Evolutionary conservation across 2,329 filamentous ascomycete species (phyloP), one percentile per base, ranked within the genome.

Genomic region (Ophiostoma perfectum): DNA sequence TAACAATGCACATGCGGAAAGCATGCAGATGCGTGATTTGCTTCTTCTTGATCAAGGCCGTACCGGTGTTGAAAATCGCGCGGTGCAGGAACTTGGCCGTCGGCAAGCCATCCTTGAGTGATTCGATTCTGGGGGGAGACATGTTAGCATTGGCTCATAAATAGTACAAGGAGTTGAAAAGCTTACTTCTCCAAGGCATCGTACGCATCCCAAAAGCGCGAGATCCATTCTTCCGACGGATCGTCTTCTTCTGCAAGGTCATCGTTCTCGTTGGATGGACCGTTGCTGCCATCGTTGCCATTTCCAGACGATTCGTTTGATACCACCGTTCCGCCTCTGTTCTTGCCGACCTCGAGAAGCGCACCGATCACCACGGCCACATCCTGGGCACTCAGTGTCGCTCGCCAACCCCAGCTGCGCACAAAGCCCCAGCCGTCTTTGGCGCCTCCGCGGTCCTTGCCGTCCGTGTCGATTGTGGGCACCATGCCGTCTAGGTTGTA

Each of bases 341-440:
- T 81, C 75, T 85, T 91, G 41, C 95, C 94, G 41, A 98, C 93
- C 80, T 99, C 95, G 1, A 99, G 85, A 64, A 99, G 89, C 16
- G 94, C 93, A 66, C 93, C 93, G 27, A 98, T 86, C 42, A 98
- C 88, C 16, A 97, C 91, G n/a, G 92, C 92, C 0, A 97, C 92
- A 76, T 99, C 95, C 65, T 94, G 91, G 5, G 95, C 95, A 71
- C 91, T 96, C 39, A 98, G 82, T 65, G 94, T 97, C 0, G 93
- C 94, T 76, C 93, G 90, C 93, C 93, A 99, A 11, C 95, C 95
- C 95, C 95, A 99, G 76, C 92, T 96, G 69, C 93, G 86, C 18
- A 98, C 94, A 75, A 98, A 99, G 0, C 95, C 94, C 94, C 94
- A 98, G 11, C 93, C 93, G 77, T 97, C 93, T 75, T 94, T 94